Evolutionary conservation across 257 asterid genomes (phyloP).

Genomic region (Ajuga chamaepitys): DNA sequence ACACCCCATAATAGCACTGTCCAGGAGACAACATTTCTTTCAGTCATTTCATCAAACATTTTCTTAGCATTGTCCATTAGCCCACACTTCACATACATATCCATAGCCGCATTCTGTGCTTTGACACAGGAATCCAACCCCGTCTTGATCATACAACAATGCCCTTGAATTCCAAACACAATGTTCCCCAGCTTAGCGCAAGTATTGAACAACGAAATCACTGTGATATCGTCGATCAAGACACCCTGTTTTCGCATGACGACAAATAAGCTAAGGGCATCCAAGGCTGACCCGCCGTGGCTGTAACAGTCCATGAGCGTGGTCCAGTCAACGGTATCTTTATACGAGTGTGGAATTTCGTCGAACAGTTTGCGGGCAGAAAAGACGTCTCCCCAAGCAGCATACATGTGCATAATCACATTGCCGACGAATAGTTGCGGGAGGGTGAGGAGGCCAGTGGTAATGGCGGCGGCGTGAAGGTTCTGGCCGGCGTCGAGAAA

Average conservation of each 20-base stretch:
- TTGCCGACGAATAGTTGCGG: slow-evolving; percentile 50
- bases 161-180: slow-evolving; percentile 48
- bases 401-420: slow-evolving; percentile 56
- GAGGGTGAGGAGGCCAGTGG: slow-evolving; percentile 37
- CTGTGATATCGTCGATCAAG: slow-evolving; percentile 42
- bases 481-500: slow-evolving; percentile 38
- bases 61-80: slow-evolving; percentile 32
- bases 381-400: slow-evolving; percentile 31
- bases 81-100: slow-evolving; percentile 69
- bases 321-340: slow-evolving; percentile 77
- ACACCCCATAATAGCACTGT: slow-evolving; percentile 65
- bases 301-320: slow-evolving; percentile 48
- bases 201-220: slow-evolving; percentile 48
- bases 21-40: slow-evolving; percentile 67
- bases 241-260: slow-evolving; percentile 36
- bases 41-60: slow-evolving; percentile 53
- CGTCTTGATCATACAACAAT: slow-evolving; percentile 41
- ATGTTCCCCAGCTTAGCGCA: slow-evolving; percentile 50
- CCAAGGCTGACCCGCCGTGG: slow-evolving; percentile 30
- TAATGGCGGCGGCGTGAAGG: slow-evolving; percentile 59
- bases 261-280: slow-evolving; percentile 41
- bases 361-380: slow-evolving; percentile 64
- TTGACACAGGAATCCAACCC: slow-evolving; percentile 43
- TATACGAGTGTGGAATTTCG: slow-evolving; percentile 39
- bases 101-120: slow-evolving; percentile 60